phyloP scores from a whole-genome alignment of 345 rosid species.

The Crucihimalaya himalaica region DNA sequence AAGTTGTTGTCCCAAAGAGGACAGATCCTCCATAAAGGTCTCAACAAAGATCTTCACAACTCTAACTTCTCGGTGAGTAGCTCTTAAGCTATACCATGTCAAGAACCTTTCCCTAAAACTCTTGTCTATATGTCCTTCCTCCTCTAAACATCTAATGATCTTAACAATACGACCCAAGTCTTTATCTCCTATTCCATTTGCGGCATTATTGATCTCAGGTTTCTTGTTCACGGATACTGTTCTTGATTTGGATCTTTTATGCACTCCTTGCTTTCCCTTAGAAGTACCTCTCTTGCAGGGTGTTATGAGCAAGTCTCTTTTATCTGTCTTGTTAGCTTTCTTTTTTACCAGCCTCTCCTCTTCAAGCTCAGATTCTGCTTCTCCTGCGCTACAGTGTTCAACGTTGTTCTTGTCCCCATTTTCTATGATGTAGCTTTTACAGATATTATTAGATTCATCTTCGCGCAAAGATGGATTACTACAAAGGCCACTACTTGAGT shows the following conservation, averaged over 20 bases:
- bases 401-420: constrained; percentile 26
- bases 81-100: constrained; percentile 93
- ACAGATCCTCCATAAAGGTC: constrained; percentile 69
- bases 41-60: constrained; percentile 81
- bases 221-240: constrained; percentile 51
- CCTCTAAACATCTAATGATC: constrained; percentile 74
- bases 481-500: constrained; percentile 70
- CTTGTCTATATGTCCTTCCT: constrained; percentile 87
- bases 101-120: constrained; percentile 92
- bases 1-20: constrained; percentile 88
- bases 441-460: constrained; percentile 70
- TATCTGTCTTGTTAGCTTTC: constrained; percentile 49
- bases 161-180: constrained; percentile 84
- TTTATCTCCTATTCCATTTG: constrained; percentile 52
- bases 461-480: constrained; percentile 84
- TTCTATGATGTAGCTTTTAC: constrained; percentile 46
- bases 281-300: constrained; percentile 64
- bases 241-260: constrained; percentile 47
- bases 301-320: constrained; percentile 68
- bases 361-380: constrained; percentile 37
- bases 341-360: constrained; percentile 36
- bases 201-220: constrained; percentile 45
- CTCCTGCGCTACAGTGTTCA: constrained; percentile 29
- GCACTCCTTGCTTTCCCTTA: constrained; percentile 55
- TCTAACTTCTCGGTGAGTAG: constrained; percentile 72